Evolutionary conservation across 2,329 filamentous ascomycete genomes (phyloP).

Genomic region (Endocalyx cinctus): DNA sequence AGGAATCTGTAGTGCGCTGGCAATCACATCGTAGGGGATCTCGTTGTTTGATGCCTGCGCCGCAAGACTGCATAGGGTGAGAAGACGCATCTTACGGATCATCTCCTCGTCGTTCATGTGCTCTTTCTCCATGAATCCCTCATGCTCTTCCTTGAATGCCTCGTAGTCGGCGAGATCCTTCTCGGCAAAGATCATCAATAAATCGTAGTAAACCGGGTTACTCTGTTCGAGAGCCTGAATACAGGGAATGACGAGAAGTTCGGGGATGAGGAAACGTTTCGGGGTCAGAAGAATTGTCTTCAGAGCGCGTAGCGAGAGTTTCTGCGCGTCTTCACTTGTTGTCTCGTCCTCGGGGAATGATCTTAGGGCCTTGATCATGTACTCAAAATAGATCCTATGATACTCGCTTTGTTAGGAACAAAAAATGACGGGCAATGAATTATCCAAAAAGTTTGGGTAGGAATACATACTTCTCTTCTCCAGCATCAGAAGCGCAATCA

Average conservation of each 20-base stretch:
- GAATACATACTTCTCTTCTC: constrained; percentile 65
- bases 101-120: constrained; percentile 68
- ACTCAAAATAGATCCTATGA: constrained; percentile 58
- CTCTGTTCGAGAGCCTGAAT: constrained; percentile 84
- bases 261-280: constrained; percentile 67
- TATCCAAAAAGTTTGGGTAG: not conserved
- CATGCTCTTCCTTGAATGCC: constrained; percentile 90
- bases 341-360: constrained; percentile 57
- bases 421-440: too few species aligned
- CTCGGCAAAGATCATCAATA: constrained; percentile 92
- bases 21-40: constrained; percentile 82
- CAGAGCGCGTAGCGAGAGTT: constrained; percentile 53
- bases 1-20: constrained; percentile 78
- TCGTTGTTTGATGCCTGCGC: constrained; percentile 79
- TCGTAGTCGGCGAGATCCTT: constrained; percentile 94
- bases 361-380: constrained; percentile 58
- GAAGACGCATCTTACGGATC: constrained; percentile 91
- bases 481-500: constrained; percentile 72
- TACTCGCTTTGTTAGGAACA: too few species aligned
- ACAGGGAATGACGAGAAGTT: constrained; percentile 74
- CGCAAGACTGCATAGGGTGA: constrained; percentile 87
- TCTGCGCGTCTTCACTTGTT: constrained; percentile 56
- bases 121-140: constrained; percentile 76
- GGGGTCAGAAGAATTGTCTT: constrained; percentile 49
- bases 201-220: constrained; percentile 79